These are phyloP conservation scores for Naematelia aurantialba DNA, from an alignment of 768 basidiomycete genomes.

Conservation along the genomic window DNA sequence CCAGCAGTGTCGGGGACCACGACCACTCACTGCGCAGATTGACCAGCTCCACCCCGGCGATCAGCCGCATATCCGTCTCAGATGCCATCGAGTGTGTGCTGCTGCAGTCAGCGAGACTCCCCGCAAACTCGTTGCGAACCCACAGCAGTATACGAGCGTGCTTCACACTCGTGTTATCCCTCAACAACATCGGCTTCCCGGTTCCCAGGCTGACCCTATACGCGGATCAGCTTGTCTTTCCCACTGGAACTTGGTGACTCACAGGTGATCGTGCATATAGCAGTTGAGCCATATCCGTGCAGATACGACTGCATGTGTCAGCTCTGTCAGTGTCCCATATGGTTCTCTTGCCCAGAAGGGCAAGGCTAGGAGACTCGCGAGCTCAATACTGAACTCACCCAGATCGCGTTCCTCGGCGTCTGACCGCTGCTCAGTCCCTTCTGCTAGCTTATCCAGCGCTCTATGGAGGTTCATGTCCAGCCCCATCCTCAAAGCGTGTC, in stretches of 20 bases:
- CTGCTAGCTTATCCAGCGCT: constrained; percentile 84
- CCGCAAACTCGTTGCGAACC: constrained; percentile 10
- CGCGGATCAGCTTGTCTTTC: constrained; percentile 13
- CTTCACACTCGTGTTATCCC: constrained; percentile 81
- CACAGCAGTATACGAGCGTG: constrained; percentile 73
- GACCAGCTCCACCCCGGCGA: constrained; percentile 84
- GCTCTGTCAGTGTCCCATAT: no score
- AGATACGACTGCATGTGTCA: constrained; percentile 59
- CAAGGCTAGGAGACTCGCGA: neutral
- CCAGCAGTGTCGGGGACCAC: no score
- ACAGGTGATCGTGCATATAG: constrained; percentile 97
- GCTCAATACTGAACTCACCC: constrained; percentile 54
- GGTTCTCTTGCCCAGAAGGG: no score
- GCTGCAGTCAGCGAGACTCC: neutral
- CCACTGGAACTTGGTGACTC: constrained; percentile 45
- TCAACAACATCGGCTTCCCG: constrained; percentile 80
- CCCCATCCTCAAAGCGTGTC: constrained; percentile 91
- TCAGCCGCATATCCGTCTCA: constrained; percentile 79
- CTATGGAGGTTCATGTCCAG: constrained; percentile 88
- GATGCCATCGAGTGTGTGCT: constrained; percentile 76
- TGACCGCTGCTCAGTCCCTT: constrained; percentile 58
- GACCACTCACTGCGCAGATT: constrained; percentile 79
- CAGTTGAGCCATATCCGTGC: constrained; percentile 91
- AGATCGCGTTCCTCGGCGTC: constrained; percentile 81
- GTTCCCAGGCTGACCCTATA: constrained; percentile 83